These are phyloP conservation scores for Triticum urartu DNA, from an alignment of 176 grass and related monocot genomes.

Conservation along the genomic window DNA sequence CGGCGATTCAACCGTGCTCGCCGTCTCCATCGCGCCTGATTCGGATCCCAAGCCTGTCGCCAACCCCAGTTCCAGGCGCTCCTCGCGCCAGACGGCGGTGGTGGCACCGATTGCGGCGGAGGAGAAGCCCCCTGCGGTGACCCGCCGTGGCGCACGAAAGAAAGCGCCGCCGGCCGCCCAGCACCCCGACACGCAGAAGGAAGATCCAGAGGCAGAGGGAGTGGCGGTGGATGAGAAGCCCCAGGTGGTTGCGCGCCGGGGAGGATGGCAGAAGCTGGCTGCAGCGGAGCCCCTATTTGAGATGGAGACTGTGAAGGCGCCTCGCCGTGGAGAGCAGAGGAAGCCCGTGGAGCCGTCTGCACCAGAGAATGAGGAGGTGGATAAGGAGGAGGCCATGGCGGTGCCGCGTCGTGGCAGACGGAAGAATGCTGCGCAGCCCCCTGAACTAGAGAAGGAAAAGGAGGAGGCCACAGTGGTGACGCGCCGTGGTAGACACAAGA, in stretches of 20 bases:
- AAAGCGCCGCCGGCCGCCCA: not conserved
- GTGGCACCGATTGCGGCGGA: constrained; percentile 9
- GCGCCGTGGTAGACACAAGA: not conserved
- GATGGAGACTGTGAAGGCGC: not conserved
- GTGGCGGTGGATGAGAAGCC: not conserved
- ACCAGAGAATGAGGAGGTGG: not conserved
- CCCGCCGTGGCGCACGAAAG: constrained; percentile 22
- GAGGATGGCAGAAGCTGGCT: not conserved
- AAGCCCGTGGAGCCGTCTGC: not conserved
- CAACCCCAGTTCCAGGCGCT: not conserved
- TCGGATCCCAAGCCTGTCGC: not conserved
- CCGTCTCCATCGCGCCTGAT: constrained; percentile 42
- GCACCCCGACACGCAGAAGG: not conserved
- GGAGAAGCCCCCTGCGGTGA: not conserved
- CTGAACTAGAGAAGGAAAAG: not conserved
- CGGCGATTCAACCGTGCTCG: constrained; percentile 53
- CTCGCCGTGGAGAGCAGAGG: not conserved
- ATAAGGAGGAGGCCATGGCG: not conserved
- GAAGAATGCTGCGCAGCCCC: not conserved
- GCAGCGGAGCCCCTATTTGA: not conserved
- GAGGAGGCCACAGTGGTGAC: not conserved
- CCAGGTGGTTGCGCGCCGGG: not conserved
- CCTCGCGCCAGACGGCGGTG: not conserved
- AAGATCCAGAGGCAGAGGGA: constrained; percentile 9
- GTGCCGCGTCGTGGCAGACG: not conserved